Evolutionary conservation across 2,329 filamentous ascomycete species (phyloP), one percentile per base, ranked within the genome.

Genomic region (Cladophialophora carrionii): DNA sequence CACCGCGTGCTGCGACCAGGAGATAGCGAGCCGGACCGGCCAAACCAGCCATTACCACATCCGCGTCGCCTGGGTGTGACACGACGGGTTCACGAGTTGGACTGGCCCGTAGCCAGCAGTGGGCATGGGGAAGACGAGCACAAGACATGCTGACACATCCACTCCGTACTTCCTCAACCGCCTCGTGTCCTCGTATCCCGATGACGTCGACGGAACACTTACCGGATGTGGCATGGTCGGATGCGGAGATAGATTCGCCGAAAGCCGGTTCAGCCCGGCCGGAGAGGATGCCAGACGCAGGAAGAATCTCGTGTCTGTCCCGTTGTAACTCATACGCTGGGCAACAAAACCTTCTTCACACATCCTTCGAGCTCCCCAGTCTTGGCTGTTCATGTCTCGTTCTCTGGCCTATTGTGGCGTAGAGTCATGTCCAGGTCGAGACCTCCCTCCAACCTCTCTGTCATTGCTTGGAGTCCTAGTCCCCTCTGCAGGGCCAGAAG

Each of bases 171-270:
- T 34, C 32, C 32, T 4, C 9, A 4, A 10, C 32, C 32, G 32
- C 7, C 12, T 41, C 34, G 34, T 41, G 14, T 17, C 14, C 34
- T 41, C 4, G 10, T 5, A 41, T 14, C n/a, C 7, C 46, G 20
- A 29, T 56, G 52, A 62, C 53, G 46, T 63, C 48, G 32, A 54
- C 62, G 62, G 56, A 64, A 64, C 17, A 49, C 55, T 41, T 64
- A 20, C 62, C 17, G 5, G 31, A 31, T 60, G 10, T 14, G 62
- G 57, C 43, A 34, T 61, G 32, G 62, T 17, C 22, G 20, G 2
- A 22, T 20, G 17, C 34, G 59, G 57, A 52, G 46, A 53, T 29
- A 53, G 24, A 5, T 54, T 32, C 31, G 17, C 37, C 37, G 37
- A n/a, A 43, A 8, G 17, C 37, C 37, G 37, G 37, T n/a, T 14